Evolutionary conservation across 495 filamentous ascomycete genomes (phyloP).

Genomic region (Tetracladium setigerum): DNA sequence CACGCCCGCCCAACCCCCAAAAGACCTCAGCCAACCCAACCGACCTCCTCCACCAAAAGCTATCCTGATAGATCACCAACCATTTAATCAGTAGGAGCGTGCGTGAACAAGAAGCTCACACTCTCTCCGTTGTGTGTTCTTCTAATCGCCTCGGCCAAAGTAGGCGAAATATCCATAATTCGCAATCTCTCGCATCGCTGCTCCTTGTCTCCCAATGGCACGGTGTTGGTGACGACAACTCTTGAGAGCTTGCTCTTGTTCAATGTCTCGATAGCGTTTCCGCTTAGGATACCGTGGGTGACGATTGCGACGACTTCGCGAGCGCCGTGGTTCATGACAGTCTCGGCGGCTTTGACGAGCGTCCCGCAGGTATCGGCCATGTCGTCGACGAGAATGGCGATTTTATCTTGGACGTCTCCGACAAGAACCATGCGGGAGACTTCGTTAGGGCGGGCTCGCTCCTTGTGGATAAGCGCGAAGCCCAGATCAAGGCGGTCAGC

Average conservation of each 20-base stretch:
- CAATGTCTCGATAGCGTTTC: slow-evolving; percentile 82
- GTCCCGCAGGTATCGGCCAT: slow-evolving; percentile 97
- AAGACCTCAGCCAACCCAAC: too few species aligned
- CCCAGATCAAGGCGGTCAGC: slow-evolving; percentile 89
- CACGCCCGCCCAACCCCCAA: too few species aligned
- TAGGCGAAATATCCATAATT: slow-evolving; percentile 91
- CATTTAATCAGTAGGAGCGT: slow-evolving; percentile 52
- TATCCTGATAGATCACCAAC: neutral
- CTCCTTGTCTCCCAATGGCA: slow-evolving; percentile 80
- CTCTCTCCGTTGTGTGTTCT: slow-evolving; percentile 95
- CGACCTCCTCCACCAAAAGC: too few species aligned
- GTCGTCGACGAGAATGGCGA: slow-evolving; percentile 53
- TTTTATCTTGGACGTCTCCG: slow-evolving; percentile 58
- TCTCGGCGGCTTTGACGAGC: slow-evolving; percentile 85
- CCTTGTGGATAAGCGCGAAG: slow-evolving; percentile 99
- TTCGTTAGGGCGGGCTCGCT: slow-evolving; percentile 90
- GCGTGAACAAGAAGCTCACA: slow-evolving; percentile 89
- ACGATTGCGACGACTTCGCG: slow-evolving; percentile 87
- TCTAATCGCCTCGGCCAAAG: slow-evolving; percentile 61
- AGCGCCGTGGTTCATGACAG: slow-evolving; percentile 83
- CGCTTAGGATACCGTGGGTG: slow-evolving; percentile 90
- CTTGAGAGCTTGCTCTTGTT: slow-evolving; percentile 73
- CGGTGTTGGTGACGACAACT: slow-evolving; percentile 95
- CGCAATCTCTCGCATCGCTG: slow-evolving; percentile 68
- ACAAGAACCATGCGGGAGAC: slow-evolving; percentile 95